Evolutionary conservation across 768 basidiomycete species (phyloP), one percentile per base, ranked within the genome.

Genomic region (Clathrus columnatus): DNA sequence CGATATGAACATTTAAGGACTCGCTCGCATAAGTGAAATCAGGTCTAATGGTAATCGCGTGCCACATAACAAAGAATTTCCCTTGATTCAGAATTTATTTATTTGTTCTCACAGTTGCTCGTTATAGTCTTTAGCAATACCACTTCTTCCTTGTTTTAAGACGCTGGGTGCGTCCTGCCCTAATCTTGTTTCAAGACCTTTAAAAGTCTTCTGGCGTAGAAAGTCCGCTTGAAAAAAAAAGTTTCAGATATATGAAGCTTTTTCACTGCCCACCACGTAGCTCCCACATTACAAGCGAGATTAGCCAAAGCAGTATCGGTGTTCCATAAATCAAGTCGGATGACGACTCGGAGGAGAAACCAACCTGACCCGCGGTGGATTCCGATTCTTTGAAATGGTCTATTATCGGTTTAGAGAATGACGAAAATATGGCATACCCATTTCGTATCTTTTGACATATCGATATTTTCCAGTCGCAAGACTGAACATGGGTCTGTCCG

Each of bases 131-230:
- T 85, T 78, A 36, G 95, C 92, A 46, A 95, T 85, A 5, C 95
- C 95, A 61, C 80, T 87, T 46, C 92, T 72, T 0, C 95, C 95
- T 67, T 95, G 88, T 69, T 96, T 91, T 57, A 98, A 68, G 41
- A 84, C 67, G 59, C 86, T 80, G 0, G 94, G 93, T 1, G 74
- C 78, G 63, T 95, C 90, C 66, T 87, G 73, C 0, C 90, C 91
- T 10, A 84, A 62, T 7, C 87, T 76, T 20, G 80, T 70, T 57
- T 97, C 94, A 23, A 97, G 73, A 1, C 95, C 95, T 43, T 77
- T 80, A 69, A 86, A 98, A 0, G 79, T 81, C 47, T 93, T 79
- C 16, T 72, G 71, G 26, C 85, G 81, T 17, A 96, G 71, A 69
- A 87, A 92, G 63, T 81, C 75, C 42, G 79, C 91, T 82, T 58